Percentiles rank a stretch among this genome's conserved stretches.
Evolutionary conservation across 2,329 filamentous ascomycete genomes (phyloP).

Genomic region (Phoma sp.): DNA sequence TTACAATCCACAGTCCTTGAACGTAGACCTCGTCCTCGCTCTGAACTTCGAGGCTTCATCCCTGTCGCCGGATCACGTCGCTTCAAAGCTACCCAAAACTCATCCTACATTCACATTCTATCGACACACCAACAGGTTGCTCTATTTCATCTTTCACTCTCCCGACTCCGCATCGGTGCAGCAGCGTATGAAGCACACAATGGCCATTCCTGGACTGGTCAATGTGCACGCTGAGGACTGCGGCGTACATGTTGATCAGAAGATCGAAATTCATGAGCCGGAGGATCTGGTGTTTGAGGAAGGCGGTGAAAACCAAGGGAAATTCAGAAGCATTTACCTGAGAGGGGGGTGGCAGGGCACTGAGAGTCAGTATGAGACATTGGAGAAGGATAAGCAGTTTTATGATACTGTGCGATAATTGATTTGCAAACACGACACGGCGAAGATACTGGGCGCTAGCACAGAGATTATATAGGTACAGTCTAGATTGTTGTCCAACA

Average conservation of each 20-base stretch:
- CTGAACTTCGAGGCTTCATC: conserved; percentile 17
- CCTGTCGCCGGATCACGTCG: conserved; percentile 8
- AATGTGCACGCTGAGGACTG: conserved; percentile 36
- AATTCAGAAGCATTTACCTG: conserved; percentile 32
- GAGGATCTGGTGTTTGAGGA: conserved; percentile 30
- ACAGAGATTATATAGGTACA: too few relatives aligned
- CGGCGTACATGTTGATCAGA: conserved; percentile 32
- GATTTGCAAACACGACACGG: too few relatives aligned
- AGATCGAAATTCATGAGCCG: conserved; percentile 39
- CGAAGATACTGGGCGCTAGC: too few relatives aligned
- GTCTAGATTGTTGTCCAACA: too few relatives aligned
- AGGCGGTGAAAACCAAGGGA: conserved; percentile 24
- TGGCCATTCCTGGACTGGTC: conserved; percentile 38
- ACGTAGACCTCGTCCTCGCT: conserved; percentile 24
- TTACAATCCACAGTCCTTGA: conserved; percentile 23
- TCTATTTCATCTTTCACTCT: conserved; percentile 39
- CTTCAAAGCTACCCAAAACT: conserved; percentile 19
- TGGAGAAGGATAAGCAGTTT: conserved; percentile 22
- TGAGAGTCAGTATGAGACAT: conserved; percentile 29
- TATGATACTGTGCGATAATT: conserved; percentile 15
- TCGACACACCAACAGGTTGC: conserved; percentile 21
- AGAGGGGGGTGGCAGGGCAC: conserved; percentile 28
- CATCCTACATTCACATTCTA: conserved; percentile 41
- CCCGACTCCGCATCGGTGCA: conserved; percentile 34
- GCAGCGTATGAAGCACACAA: conserved; percentile 39